These are phyloP conservation scores for Aegilops longissima DNA, from an alignment of 176 grass and related monocot genomes.

Conservation along the genomic window DNA sequence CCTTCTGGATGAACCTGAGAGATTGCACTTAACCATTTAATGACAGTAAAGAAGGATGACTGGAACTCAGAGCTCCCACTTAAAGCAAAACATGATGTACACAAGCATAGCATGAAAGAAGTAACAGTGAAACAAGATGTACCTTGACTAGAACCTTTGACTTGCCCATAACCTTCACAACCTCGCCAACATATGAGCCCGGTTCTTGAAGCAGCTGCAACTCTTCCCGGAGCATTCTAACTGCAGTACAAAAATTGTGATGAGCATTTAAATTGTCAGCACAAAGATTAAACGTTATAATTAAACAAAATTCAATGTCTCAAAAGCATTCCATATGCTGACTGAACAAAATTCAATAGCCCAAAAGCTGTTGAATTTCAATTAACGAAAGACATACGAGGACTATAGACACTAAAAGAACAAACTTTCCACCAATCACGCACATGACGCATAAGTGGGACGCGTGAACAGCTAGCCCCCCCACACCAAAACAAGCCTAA, in stretches of 20 bases:
- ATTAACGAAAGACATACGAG: not conserved
- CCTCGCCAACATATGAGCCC: conserved; percentile 88
- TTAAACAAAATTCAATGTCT: not conserved
- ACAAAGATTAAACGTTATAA: not conserved
- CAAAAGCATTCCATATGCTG: no score
- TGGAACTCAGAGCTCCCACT: not conserved
- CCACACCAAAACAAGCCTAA: not conserved
- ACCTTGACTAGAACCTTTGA: conserved; percentile 98
- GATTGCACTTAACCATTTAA: conserved; percentile 21
- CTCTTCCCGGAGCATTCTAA: conserved; percentile 75
- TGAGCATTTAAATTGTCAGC: not conserved
- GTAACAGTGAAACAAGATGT: not conserved
- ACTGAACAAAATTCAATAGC: not conserved
- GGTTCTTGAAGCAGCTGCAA: conserved; percentile 77
- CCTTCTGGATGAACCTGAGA: conserved; percentile 88
- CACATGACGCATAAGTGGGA: not conserved
- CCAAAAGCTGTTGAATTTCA: not conserved
- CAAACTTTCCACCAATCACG: not conserved
- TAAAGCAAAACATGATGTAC: not conserved
- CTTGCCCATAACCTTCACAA: conserved; percentile 98
- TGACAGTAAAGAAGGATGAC: not conserved
- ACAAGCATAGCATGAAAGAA: not conserved
- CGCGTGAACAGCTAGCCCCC: not conserved
- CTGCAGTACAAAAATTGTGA: conserved; percentile 25
- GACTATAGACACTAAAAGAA: not conserved